phyloP scores from a whole-genome alignment of 1,284 basidiomycete species.

The Athelia psychrophila region DNA sequence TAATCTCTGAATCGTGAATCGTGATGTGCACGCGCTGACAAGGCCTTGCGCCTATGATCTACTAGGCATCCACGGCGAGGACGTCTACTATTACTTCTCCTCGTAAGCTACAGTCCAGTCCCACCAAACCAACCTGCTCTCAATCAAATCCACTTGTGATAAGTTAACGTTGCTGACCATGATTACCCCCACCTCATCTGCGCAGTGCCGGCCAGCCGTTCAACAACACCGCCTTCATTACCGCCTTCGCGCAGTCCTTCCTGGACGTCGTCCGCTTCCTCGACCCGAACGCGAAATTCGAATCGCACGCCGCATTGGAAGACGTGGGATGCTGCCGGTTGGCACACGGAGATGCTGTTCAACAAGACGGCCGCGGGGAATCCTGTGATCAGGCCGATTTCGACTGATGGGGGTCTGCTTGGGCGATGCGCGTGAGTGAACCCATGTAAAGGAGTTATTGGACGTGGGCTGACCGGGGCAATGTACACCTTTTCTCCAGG shows the following conservation, averaged over 20 bases:
- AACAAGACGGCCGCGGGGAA: too few species aligned
- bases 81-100: conserved; percentile 32
- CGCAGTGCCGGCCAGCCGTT: conserved; percentile 22
- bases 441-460: too few species aligned
- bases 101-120: background rate
- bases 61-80: conserved; percentile 31
- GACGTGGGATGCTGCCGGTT: conserved; percentile 16
- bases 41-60: too few species aligned
- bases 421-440: too few species aligned
- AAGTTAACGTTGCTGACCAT: too few species aligned
- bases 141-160: too few species aligned
- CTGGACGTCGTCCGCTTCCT: conserved; percentile 29
- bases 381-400: too few species aligned
- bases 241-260: conserved; percentile 38
- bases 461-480: too few species aligned
- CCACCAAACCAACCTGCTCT: conserved; percentile 3
- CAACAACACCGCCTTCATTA: conserved; percentile 33
- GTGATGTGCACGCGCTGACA: too few species aligned
- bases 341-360: conserved; percentile 31
- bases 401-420: too few species aligned
- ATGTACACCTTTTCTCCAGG: too few species aligned
- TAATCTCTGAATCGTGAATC: too few species aligned
- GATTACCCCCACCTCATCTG: conserved; percentile 3
- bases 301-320: conserved; percentile 28
- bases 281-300: conserved; percentile 34